Percentiles rank a stretch among this genome's conserved stretches.
Conservation (phyloP, 805 yeast genomes). For the Ogataea salicorniae region DNA sequence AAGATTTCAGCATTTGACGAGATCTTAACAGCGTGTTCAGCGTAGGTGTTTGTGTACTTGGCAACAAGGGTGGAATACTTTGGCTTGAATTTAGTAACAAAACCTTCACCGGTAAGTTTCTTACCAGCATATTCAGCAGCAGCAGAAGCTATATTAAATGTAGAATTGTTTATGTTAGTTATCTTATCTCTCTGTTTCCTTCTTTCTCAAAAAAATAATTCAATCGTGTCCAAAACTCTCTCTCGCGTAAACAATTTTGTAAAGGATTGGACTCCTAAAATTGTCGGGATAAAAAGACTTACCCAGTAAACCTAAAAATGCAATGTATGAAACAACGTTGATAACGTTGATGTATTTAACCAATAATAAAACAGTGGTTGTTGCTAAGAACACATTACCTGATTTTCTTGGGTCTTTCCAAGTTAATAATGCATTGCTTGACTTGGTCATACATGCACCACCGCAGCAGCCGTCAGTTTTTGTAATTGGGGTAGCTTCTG, state of each 20-base stretch:
- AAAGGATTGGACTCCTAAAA: background rate
- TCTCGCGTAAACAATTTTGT: background rate
- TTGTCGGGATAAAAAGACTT: conserved; percentile 8
- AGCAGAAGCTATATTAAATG: conserved; percentile 42
- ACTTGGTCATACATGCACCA: conserved; percentile 26
- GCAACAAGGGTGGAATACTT: conserved; percentile 33
- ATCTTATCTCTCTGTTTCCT: background rate
- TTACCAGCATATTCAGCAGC: conserved; percentile 74
- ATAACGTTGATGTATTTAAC: conserved; percentile 60
- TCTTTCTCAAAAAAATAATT: background rate
- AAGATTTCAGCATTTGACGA: conserved; percentile 48
- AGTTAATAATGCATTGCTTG: conserved; percentile 42
- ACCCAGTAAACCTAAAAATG: conserved; percentile 48
- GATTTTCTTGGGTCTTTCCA: conserved; percentile 76
- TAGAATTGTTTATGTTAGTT: conserved; percentile 2
- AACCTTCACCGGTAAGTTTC: conserved; percentile 69
- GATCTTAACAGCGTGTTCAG: conserved; percentile 34
- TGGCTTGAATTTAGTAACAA: conserved; percentile 73
- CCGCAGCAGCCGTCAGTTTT: conserved; percentile 21
- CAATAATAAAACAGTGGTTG: conserved; percentile 48
- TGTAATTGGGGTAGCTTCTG: conserved; percentile 5
- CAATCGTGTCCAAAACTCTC: background rate
- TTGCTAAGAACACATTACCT: conserved; percentile 68
- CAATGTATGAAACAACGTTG: conserved; percentile 54
- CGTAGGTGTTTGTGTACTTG: conserved; percentile 23